Conservation (phyloP, 495 filamentous ascomycete species). For the Entonaema liquescens region DNA sequence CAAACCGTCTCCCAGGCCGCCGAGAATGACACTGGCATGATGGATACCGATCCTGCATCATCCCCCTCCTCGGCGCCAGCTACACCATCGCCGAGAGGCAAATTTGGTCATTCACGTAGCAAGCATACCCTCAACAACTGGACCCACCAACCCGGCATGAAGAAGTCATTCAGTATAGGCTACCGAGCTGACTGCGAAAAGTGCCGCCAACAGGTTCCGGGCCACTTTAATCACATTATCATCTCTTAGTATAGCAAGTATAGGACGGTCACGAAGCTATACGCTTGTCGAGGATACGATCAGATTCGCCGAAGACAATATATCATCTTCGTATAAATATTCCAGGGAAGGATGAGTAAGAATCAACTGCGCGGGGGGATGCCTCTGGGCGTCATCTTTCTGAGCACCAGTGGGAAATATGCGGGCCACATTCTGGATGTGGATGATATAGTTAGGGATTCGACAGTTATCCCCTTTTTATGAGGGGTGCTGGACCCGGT, state of each 20-base stretch:
- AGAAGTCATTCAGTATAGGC: conserved; percentile 80
- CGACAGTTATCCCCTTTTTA: neutral
- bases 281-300: neutral
- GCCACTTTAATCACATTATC: conserved; percentile 88
- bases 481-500: neutral
- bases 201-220: conserved; percentile 79
- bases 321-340: neutral
- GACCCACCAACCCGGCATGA: conserved; percentile 64
- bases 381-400: neutral
- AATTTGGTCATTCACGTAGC: conserved; percentile 55
- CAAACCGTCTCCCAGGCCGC: conserved; percentile 39
- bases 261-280: neutral
- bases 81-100: conserved; percentile 48
- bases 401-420: neutral
- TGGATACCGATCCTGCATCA: conserved; percentile 44
- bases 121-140: conserved; percentile 59
- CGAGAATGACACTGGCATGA: conserved; percentile 43
- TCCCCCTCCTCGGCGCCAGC: conserved; percentile 43
- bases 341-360: neutral
- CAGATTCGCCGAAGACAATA: neutral
- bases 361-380: neutral
- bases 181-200: conserved; percentile 88
- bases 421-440: neutral
- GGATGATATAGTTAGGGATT: neutral
- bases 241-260: conserved; percentile 54